phyloP scores from a whole-genome alignment of 1,139 yeast species.

The Pneumocystis wakefieldiae region DNA sequence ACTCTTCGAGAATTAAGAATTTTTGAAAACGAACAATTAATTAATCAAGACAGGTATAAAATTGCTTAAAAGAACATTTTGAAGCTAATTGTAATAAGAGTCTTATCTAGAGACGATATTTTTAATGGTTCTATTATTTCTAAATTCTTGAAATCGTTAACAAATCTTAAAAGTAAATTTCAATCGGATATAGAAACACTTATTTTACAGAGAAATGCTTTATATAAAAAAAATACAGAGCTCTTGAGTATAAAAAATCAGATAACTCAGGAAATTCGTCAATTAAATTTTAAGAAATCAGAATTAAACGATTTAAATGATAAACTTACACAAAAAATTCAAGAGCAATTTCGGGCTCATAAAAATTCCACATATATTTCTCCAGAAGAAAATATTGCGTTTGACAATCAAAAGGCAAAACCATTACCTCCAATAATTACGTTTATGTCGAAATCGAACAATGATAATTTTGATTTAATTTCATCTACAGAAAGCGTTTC shows the following conservation, averaged over 20 bases:
- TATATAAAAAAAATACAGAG: slow-evolving; percentile 22
- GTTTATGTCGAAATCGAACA: neutral
- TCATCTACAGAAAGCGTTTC: slow-evolving; percentile 1
- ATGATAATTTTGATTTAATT: neutral
- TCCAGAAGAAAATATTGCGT: neutral
- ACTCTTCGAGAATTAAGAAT: neutral
- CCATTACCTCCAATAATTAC: neutral
- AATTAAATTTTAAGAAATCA: slow-evolving; percentile 23
- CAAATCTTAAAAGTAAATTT: slow-evolving; percentile 19
- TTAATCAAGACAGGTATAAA: neutral
- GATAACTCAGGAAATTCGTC: slow-evolving; percentile 23
- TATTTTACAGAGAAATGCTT: slow-evolving; percentile 22
- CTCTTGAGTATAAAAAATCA: slow-evolving; percentile 19
- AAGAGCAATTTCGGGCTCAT: slow-evolving; percentile 20
- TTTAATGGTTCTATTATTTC: slow-evolving; percentile 7
- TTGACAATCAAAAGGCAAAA: neutral
- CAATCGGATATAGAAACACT: slow-evolving; percentile 24
- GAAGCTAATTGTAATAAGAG: neutral
- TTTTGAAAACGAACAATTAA: neutral
- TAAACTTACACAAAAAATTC: slow-evolving; percentile 25
- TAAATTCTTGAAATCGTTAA: slow-evolving; percentile 20
- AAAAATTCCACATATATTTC: slow-evolving; percentile 3
- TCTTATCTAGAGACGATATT: neutral
- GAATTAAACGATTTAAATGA: slow-evolving; percentile 28
- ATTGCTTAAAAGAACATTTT: neutral